Conservation (phyloP, 2,329 filamentous ascomycete species). For the Exophiala bonariae region DNA sequence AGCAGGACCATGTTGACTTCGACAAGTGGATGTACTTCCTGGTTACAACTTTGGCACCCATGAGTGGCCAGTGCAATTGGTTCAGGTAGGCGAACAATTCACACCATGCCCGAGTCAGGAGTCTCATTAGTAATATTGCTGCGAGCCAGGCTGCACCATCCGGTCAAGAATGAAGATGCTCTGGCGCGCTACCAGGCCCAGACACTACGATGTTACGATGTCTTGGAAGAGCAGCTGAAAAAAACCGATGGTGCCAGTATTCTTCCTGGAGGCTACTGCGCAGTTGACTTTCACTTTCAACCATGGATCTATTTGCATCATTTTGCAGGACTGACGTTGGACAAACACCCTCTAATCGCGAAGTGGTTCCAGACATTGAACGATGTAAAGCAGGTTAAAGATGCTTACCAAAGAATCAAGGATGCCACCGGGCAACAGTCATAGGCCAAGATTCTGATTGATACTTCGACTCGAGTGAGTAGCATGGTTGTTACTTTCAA, state of each 20-base stretch:
- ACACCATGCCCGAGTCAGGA: background rate
- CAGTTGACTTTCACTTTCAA: conserved; percentile 45
- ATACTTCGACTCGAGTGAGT: no score
- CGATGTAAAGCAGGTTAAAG: conserved; percentile 39
- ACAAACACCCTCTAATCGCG: conserved; percentile 40
- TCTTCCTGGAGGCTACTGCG: conserved; percentile 37
- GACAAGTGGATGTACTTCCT: conserved; percentile 50
- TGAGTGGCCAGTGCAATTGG: conserved; percentile 44
- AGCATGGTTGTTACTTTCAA: no score
- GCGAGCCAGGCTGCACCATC: conserved; percentile 31
- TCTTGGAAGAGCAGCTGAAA: conserved; percentile 43
- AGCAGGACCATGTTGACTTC: conserved; percentile 45
- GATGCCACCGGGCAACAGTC: no score
- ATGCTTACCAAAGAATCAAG: conserved; percentile 39
- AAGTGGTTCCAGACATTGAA: conserved; percentile 41
- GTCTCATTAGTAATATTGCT: background rate
- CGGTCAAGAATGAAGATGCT: conserved; percentile 43
- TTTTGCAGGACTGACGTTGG: conserved; percentile 41
- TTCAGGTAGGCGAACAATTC: conserved; percentile 34
- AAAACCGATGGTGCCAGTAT: conserved; percentile 40
- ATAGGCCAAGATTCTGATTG: background rate
- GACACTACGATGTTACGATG: conserved; percentile 42
- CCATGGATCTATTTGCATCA: conserved; percentile 41
- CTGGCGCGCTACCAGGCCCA: conserved; percentile 41
- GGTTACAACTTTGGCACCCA: conserved; percentile 42